Evolutionary conservation across 108 stramenopile genomes (phyloP).

Genomic region (Chaetoceros tenuissimus): DNA sequence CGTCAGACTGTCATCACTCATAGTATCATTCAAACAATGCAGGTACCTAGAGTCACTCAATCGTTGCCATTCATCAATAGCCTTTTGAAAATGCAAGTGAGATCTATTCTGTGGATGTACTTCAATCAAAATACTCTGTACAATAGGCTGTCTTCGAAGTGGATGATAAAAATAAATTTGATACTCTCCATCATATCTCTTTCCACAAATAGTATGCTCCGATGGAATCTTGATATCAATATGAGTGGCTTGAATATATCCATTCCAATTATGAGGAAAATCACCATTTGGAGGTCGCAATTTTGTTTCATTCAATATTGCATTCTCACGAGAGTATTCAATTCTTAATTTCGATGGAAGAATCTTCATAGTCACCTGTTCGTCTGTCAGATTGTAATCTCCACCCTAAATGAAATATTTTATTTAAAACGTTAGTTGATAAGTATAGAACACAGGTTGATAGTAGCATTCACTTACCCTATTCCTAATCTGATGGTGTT

Average conservation of each 20-base stretch:
- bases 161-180: slow-evolving; percentile 59
- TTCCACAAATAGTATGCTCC: slow-evolving; percentile 64
- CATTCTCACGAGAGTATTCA: slow-evolving; percentile 11
- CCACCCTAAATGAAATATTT: slow-evolving; percentile 12
- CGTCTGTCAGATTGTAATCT: slow-evolving; percentile 22
- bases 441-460: background rate
- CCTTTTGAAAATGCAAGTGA: slow-evolving; percentile 29
- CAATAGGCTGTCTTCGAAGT: slow-evolving; percentile 21
- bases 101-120: slow-evolving; percentile 12
- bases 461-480: slow-evolving; percentile 10
- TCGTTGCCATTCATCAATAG: slow-evolving; percentile 30
- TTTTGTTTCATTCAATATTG: background rate
- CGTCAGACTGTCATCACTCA: too few relatives aligned
- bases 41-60: slow-evolving; percentile 11
- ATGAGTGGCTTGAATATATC: slow-evolving; percentile 47
- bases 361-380: slow-evolving; percentile 16
- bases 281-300: slow-evolving; percentile 37
- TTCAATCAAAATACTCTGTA: slow-evolving; percentile 23
- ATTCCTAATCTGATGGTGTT: slow-evolving; percentile 41
- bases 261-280: slow-evolving; percentile 62
- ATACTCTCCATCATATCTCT: slow-evolving; percentile 69
- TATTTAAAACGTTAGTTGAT: background rate
- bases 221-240: slow-evolving; percentile 81
- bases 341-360: slow-evolving; percentile 34
- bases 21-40: slow-evolving; percentile 37